Conservation (phyloP, 2,329 filamentous ascomycete genomes). For the Monosporascus cannonballus region DNA sequence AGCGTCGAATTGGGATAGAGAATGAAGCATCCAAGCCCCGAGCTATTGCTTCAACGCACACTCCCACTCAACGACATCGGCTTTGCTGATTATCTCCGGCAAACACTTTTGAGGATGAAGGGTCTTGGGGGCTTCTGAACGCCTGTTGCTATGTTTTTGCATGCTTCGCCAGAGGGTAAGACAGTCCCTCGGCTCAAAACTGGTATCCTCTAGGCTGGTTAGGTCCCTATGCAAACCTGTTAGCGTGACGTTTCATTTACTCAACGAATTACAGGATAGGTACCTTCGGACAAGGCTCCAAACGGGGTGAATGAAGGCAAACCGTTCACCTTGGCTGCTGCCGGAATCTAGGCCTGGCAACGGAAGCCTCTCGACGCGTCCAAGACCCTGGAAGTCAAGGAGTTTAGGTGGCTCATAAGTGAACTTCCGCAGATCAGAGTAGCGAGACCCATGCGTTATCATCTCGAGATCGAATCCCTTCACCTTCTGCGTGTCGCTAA, state of each 20-base stretch:
- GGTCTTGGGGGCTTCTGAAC: slow-evolving; percentile 42
- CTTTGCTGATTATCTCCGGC: slow-evolving; percentile 53
- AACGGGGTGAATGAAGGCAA: slow-evolving; percentile 61
- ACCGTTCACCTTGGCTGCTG: slow-evolving; percentile 37
- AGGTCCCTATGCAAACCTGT: slow-evolving; percentile 33
- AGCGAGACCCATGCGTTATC: slow-evolving; percentile 62
- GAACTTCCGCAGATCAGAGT: slow-evolving; percentile 75
- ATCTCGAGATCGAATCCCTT: slow-evolving; percentile 60
- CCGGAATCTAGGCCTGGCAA: slow-evolving; percentile 40
- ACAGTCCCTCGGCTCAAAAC: slow-evolving; percentile 66
- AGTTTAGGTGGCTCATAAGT: slow-evolving; percentile 48
- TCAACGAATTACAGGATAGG: slow-evolving; percentile 10
- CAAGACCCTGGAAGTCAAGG: slow-evolving; percentile 47
- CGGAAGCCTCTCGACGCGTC: slow-evolving; percentile 33
- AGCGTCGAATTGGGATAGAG: slow-evolving; percentile 33
- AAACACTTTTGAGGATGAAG: slow-evolving; percentile 45
- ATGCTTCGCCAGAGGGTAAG: slow-evolving; percentile 60
- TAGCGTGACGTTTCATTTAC: not conserved
- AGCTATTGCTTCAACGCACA: slow-evolving; percentile 52
- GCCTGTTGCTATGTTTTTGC: slow-evolving; percentile 46
- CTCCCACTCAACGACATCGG: slow-evolving; percentile 63
- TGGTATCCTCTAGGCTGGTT: slow-evolving; percentile 62
- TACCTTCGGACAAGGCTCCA: slow-evolving; percentile 53
- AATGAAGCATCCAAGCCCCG: slow-evolving; percentile 52
- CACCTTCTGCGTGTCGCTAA: slow-evolving; percentile 55